These are phyloP conservation scores for Ricinus communis DNA, from an alignment of 345 rosid species.

Conservation along the genomic window DNA sequence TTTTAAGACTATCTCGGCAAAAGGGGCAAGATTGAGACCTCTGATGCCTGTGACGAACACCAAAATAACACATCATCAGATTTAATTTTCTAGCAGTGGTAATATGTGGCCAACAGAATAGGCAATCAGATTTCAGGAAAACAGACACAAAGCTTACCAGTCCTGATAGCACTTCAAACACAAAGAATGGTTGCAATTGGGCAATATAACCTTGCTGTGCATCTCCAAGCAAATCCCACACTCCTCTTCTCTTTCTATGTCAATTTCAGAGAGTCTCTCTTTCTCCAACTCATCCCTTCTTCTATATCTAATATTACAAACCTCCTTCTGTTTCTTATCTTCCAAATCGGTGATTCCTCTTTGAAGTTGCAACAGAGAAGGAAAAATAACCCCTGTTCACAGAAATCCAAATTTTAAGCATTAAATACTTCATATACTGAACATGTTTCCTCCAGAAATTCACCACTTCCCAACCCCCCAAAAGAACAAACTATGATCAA, in stretches of 20 bases:
- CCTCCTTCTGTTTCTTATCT: slow-evolving; percentile 72
- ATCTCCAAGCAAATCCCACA: slow-evolving; percentile 95
- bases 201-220: slow-evolving; percentile 64
- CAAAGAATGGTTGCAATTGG: slow-evolving; percentile 79
- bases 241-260: slow-evolving; percentile 86
- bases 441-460: too few relatives aligned
- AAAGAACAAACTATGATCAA: not conserved
- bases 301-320: slow-evolving; percentile 52
- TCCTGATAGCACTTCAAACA: slow-evolving; percentile 72
- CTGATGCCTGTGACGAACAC: slow-evolving; percentile 44
- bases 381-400: slow-evolving; percentile 75
- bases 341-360: slow-evolving; percentile 73
- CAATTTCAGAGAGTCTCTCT: slow-evolving; percentile 71
- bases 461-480: too few relatives aligned
- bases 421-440: not conserved
- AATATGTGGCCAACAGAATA: not conserved
- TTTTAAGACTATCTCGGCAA: slow-evolving; percentile 76
- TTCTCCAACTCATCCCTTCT: slow-evolving; percentile 46
- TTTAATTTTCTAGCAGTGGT: not conserved
- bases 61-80: not conserved
- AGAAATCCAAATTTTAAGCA: slow-evolving; percentile 13
- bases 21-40: slow-evolving; percentile 89
- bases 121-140: not conserved
- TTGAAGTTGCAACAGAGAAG: slow-evolving; percentile 77
- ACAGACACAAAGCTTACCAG: slow-evolving; percentile 44